Conservation (phyloP, 2,329 filamentous ascomycete genomes). For the Westerdykella sp. region DNA sequence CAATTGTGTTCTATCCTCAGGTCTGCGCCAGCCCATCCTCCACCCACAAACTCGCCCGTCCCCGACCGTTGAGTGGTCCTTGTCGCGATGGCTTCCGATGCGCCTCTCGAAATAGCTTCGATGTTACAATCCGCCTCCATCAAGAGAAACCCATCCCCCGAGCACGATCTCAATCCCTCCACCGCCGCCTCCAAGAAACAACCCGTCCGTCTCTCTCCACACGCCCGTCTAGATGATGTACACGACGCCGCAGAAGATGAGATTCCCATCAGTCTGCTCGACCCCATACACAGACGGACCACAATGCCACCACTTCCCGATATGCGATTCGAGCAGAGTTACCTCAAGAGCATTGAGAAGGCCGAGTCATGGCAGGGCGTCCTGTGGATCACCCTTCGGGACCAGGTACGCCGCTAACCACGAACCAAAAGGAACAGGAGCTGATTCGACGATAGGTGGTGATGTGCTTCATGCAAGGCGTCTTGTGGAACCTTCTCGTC, state of each 20-base stretch:
- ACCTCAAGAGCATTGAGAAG: slow-evolving; percentile 77
- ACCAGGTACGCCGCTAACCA: slow-evolving; percentile 59
- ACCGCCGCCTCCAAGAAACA: slow-evolving; percentile 64
- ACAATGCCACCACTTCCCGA: slow-evolving; percentile 70
- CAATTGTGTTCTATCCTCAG: too few relatives aligned
- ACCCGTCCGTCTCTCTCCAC: slow-evolving; percentile 47
- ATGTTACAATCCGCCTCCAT: slow-evolving; percentile 77
- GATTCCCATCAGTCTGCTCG: slow-evolving; percentile 61
- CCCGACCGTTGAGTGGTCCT: background rate
- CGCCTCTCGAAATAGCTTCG: slow-evolving; percentile 64
- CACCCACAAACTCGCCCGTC: too few relatives aligned
- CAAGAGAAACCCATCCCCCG: slow-evolving; percentile 62
- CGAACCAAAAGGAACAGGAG: background rate
- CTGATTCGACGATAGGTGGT: slow-evolving; percentile 53
- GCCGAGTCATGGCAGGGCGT: slow-evolving; percentile 77
- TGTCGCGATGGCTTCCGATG: slow-evolving; percentile 48
- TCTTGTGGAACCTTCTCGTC: slow-evolving; percentile 79
- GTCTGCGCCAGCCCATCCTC: too few relatives aligned
- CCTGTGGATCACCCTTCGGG: slow-evolving; percentile 74
- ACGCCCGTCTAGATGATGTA: slow-evolving; percentile 38
- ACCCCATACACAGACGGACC: slow-evolving; percentile 47
- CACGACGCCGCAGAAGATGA: slow-evolving; percentile 57
- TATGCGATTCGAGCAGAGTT: slow-evolving; percentile 95
- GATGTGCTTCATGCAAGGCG: slow-evolving; percentile 80
- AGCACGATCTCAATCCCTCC: slow-evolving; percentile 73